Conservation (phyloP, 2,329 filamentous ascomycete species). For the Fusarium humuli region DNA sequence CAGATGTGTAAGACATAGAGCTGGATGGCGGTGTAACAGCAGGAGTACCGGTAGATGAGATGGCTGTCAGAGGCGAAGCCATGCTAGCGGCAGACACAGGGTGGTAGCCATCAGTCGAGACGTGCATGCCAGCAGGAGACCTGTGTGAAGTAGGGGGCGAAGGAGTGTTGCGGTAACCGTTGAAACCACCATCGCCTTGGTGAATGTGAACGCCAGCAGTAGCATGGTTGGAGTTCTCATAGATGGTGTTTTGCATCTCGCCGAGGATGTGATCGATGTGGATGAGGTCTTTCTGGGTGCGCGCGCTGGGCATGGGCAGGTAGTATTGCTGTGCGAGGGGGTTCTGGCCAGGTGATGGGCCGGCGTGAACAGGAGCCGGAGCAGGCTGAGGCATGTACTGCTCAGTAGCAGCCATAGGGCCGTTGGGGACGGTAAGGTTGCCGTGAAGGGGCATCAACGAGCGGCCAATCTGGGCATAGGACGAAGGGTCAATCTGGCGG, state of each 20-base stretch:
- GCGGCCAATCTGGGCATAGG: conserved; percentile 92
- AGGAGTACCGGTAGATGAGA: conserved; percentile 76
- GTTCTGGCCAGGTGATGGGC: conserved; percentile 68
- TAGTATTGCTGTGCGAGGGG: conserved; percentile 78
- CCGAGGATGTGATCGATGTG: conserved; percentile 96
- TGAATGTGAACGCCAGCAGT: conserved; percentile 83
- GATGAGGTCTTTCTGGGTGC: conserved; percentile 92
- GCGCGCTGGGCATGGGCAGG: conserved; percentile 85
- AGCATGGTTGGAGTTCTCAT: conserved; percentile 88
- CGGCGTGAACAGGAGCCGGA: conserved; percentile 64
- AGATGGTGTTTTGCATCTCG: conserved; percentile 95
- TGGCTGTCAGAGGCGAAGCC: conserved; percentile 69
- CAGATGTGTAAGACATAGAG: conserved; percentile 80
- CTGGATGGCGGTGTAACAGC: conserved; percentile 82
- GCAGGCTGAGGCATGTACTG: conserved; percentile 66
- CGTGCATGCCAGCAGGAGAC: conserved; percentile 49
- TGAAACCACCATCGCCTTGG: conserved; percentile 73
- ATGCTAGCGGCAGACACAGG: conserved; percentile 66
- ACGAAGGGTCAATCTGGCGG: conserved; percentile 86
- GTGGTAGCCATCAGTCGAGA: conserved; percentile 54
- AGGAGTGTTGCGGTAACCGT: conserved; percentile 68
- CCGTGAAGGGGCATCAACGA: conserved; percentile 85
- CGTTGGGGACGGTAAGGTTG: conserved; percentile 71
- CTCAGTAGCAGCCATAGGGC: conserved; percentile 57
- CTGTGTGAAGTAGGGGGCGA: conserved; percentile 61